These are phyloP conservation scores for Nicotiana noctiflora DNA, from an alignment of 257 asterid species.

Conservation along the genomic window DNA sequence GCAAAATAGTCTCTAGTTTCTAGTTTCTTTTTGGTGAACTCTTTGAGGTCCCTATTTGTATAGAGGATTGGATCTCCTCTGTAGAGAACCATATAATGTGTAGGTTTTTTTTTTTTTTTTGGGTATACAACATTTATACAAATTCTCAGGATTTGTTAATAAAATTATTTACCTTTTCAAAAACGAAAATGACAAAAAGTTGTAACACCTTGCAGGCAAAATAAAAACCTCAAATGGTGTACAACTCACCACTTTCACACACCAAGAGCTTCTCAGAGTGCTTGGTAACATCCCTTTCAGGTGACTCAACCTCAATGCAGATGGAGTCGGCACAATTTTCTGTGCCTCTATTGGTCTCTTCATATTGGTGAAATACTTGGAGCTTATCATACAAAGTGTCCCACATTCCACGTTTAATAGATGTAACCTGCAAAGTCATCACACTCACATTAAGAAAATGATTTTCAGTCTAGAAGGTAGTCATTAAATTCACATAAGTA, in stretches of 20 bases:
- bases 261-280: conserved; percentile 20
- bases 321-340: conserved; percentile 41
- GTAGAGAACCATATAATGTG: too few relatives aligned
- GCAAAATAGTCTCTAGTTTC: too few relatives aligned
- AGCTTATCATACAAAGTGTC: conserved; percentile 66
- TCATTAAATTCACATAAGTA: background rate
- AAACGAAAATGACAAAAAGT: too few relatives aligned
- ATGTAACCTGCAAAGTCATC: conserved; percentile 54
- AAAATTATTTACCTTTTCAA: too few relatives aligned
- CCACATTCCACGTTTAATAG: conserved; percentile 63
- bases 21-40: too few relatives aligned
- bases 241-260: conserved; percentile 40
- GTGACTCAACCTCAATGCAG: conserved; percentile 51
- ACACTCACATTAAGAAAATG: conserved; percentile 9
- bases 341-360: conserved; percentile 18
- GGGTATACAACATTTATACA: too few relatives aligned
- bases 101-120: too few relatives aligned
- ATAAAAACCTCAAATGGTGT: background rate
- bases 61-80: too few relatives aligned
- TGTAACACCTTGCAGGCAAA: conserved; percentile 1
- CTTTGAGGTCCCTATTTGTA: too few relatives aligned
- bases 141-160: too few relatives aligned
- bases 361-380: conserved; percentile 31
- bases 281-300: conserved; percentile 36
- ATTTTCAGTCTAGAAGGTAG: background rate